Base-by-base conservation (phyloP, 257 asterid genomes). In the Scutellaria barbata region DNA sequence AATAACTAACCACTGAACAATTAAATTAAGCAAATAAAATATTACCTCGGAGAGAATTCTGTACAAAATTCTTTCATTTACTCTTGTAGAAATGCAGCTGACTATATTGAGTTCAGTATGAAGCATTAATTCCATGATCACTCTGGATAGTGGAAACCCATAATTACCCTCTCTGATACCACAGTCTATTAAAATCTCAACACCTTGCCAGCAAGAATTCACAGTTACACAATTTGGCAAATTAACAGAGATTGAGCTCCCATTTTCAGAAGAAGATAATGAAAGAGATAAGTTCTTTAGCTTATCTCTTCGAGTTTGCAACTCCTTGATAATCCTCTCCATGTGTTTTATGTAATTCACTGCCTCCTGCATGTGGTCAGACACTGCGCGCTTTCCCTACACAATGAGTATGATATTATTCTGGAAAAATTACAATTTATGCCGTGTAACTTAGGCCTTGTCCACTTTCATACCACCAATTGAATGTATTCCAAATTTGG, bases 361-460 rank as follows among this genome's bases (percentile, higher is more conserved):
- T 0, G 91, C 77, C 66, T 72, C 87, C 8, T 83, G 79, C 73
- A 86, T 78, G 51, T 82, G 88, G 66, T 90, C 91, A 0, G 81
- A 79, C 40, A 74, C 77, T 2, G 93, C 76, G 22, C 86, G 78
- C 37, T 81, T 90, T 5, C 89, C 95, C 96, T 90, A 61, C 10
- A 41, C n/a, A 4, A 58, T 7, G 13, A 47, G 8, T 4, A 35
- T 4, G 35, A 30, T 30, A 30, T 4, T 30, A 30, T 3, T 30
- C 0, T 0, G 35, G 4, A 0, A 30, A 30, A 30, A 30, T 30
- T 30, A 30, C 35, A 30, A 30, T 30, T 30, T 30, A 30, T 5
- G 0, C 5, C 4, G 4, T 30, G 35, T 30, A 30, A 30, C 4
- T 30, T 30, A 30, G 35, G 35, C 3, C 3, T 3, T 30, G 5